Conservation (phyloP, 352 stramenopile species). For the Pythium plurisporium region DNA sequence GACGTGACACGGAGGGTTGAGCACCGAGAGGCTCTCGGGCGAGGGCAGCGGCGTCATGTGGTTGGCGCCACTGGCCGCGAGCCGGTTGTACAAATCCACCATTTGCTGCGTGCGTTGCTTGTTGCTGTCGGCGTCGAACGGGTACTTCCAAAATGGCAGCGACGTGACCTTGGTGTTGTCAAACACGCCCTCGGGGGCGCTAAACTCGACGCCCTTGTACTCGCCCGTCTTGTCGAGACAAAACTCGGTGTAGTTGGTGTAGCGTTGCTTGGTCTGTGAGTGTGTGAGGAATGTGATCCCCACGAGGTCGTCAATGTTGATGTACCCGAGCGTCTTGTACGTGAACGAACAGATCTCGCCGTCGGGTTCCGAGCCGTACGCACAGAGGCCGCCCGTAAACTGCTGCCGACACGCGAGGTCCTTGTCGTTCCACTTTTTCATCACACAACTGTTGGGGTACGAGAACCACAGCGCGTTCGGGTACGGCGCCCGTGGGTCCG, state of each 20-base stretch:
- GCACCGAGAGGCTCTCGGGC: slow-evolving; percentile 28
- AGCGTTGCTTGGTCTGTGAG: slow-evolving; percentile 20
- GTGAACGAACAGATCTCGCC: slow-evolving; percentile 66
- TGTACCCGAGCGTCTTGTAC: slow-evolving; percentile 74
- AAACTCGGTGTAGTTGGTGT: slow-evolving; percentile 53
- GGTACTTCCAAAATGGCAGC: slow-evolving; percentile 59
- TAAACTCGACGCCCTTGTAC: too few species aligned
- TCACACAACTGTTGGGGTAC: slow-evolving; percentile 58
- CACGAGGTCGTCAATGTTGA: slow-evolving; percentile 74
- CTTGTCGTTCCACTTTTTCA: slow-evolving; percentile 33
- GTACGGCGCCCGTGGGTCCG: slow-evolving; percentile 59
- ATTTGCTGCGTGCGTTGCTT: slow-evolving; percentile 32
- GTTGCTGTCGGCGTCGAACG: slow-evolving; percentile 43
- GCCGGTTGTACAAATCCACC: slow-evolving; percentile 55
- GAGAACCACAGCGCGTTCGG: slow-evolving; percentile 79
- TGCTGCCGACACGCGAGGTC: slow-evolving; percentile 30
- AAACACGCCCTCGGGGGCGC: too few species aligned
- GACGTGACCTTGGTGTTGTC: slow-evolving; percentile 22
- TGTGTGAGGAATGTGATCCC: slow-evolving; percentile 53
- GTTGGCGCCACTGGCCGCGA: slow-evolving; percentile 9
- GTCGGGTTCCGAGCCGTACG: slow-evolving; percentile 40
- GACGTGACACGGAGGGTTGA: slow-evolving; percentile 67
- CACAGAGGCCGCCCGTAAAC: slow-evolving; percentile 51
- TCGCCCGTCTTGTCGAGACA: slow-evolving; percentile 40
- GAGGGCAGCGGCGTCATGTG: slow-evolving; percentile 37